Evolutionary conservation across 225 moss, liverwort and hornwort species (phyloP).

Genomic region (Ulota crispa): DNA sequence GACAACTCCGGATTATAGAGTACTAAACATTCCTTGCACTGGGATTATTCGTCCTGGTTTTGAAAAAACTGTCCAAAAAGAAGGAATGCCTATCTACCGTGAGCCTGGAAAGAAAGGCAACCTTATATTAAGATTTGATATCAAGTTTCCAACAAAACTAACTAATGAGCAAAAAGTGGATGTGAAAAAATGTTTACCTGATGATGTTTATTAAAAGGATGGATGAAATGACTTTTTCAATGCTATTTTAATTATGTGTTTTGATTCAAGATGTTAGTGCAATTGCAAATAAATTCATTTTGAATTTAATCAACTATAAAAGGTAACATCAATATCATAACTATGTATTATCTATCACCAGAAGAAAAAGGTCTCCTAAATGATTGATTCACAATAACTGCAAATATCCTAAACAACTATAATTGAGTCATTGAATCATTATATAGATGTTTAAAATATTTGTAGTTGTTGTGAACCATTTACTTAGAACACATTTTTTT

Average conservation of each 20-base stretch:
- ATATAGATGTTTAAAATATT: too few relatives aligned
- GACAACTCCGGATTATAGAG: constrained; percentile 65
- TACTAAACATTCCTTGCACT: constrained; percentile 74
- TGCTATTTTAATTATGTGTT: too few relatives aligned
- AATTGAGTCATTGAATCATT: too few relatives aligned
- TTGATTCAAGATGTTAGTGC: neutral
- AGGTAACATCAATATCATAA: neutral
- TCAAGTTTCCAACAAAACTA: constrained; percentile 64
- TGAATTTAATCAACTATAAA: neutral
- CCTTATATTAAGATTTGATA: constrained; percentile 75
- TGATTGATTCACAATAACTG: too few relatives aligned
- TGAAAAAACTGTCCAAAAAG: constrained; percentile 66
- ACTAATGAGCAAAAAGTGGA: constrained; percentile 55
- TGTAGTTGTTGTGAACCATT: too few relatives aligned
- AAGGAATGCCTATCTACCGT: constrained; percentile 83
- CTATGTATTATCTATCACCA: too few relatives aligned
- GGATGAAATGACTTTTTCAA: too few relatives aligned
- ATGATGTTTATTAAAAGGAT: neutral
- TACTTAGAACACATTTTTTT: too few relatives aligned
- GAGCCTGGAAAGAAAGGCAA: constrained; percentile 79
- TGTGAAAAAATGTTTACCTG: constrained; percentile 54
- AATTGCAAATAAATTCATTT: neutral
- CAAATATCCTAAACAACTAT: too few relatives aligned
- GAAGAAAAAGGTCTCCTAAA: too few relatives aligned
- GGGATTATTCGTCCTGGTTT: constrained; percentile 60